phyloP scores from a whole-genome alignment of 805 yeast species.

The Wickerhamomyces mucosus region DNA sequence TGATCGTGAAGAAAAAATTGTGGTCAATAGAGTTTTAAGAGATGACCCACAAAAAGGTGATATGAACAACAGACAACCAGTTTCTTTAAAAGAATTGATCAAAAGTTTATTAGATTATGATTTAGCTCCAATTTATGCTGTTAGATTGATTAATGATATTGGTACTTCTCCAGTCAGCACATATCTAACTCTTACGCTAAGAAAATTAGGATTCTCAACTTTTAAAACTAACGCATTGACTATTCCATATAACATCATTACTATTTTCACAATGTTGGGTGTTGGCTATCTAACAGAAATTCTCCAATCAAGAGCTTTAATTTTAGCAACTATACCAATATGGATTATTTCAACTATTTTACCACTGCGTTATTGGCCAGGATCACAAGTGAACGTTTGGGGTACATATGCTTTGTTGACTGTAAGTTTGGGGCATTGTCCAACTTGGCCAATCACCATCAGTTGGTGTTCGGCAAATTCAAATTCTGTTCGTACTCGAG shows the following conservation, averaged over 20 bases:
- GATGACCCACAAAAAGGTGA: conserved; percentile 61
- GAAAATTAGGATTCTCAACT: conserved; percentile 40
- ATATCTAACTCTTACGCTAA: conserved; percentile 42
- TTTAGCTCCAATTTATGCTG: conserved; percentile 43
- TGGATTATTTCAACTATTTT: conserved; percentile 29
- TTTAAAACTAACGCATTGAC: conserved; percentile 42
- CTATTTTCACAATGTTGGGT: conserved; percentile 25
- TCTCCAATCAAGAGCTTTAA: conserved; percentile 24
- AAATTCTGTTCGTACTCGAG: conserved; percentile 51
- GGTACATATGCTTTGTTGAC: conserved; percentile 30
- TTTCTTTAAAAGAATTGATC: conserved; percentile 30
- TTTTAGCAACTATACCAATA: conserved; percentile 21
- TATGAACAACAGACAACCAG: conserved; percentile 52
- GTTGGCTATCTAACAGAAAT: conserved; percentile 30
- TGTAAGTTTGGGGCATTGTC: conserved; percentile 31
- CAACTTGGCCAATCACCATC: conserved; percentile 47
- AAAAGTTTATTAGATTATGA: conserved; percentile 38
- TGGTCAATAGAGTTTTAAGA: conserved; percentile 47
- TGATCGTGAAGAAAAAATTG: conserved; percentile 45
- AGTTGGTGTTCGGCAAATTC: conserved; percentile 57
- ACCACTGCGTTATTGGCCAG: conserved; percentile 30
- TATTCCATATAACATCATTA: conserved; percentile 38
- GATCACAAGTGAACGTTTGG: conserved; percentile 31
- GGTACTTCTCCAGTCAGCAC: conserved; percentile 27
- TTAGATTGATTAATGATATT: conserved; percentile 34